Conservation (phyloP, 768 basidiomycete genomes). For the Tulasnella sp. region DNA sequence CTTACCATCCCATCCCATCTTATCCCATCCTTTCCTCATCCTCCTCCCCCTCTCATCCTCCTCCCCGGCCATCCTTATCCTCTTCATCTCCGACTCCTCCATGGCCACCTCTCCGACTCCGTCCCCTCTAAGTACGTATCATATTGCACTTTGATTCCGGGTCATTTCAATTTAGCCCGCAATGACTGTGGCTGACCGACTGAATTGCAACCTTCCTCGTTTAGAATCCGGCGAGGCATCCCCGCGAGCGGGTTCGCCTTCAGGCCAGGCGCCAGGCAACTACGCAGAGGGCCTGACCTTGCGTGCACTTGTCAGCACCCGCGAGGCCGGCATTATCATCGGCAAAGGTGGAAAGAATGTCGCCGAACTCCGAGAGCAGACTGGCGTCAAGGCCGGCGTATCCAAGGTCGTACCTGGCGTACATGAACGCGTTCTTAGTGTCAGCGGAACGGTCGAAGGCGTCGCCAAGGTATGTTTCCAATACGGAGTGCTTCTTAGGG, state of each 20-base stretch:
- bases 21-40: too few relatives aligned
- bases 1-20: too few relatives aligned
- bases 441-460: slow-evolving; percentile 83
- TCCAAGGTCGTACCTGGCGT: slow-evolving; percentile 97
- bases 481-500: too few relatives aligned
- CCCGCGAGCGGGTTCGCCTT: slow-evolving; percentile 69
- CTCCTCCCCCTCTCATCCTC: slow-evolving; percentile 12
- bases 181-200: slow-evolving; percentile 2
- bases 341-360: slow-evolving; percentile 97
- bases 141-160: too few relatives aligned
- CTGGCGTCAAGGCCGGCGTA: slow-evolving; percentile 96
- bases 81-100: slow-evolving; percentile 5
- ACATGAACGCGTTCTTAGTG: slow-evolving; percentile 92
- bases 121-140: slow-evolving; percentile 6
- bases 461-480: slow-evolving; percentile 66
- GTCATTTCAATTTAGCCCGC: background rate
- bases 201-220: background rate
- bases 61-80: background rate
- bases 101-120: slow-evolving; percentile 14
- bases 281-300: slow-evolving; percentile 64
- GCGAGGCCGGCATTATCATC: slow-evolving; percentile 95
- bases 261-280: slow-evolving; percentile 27
- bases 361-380: slow-evolving; percentile 89
- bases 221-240: slow-evolving; percentile 19
- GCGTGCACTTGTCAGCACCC: slow-evolving; percentile 90